A percentile compares a stretch with the other conserved stretches of the same genome.
Conservation (phyloP, 441 rosid genomes). For the Populus hybrid region DNA sequence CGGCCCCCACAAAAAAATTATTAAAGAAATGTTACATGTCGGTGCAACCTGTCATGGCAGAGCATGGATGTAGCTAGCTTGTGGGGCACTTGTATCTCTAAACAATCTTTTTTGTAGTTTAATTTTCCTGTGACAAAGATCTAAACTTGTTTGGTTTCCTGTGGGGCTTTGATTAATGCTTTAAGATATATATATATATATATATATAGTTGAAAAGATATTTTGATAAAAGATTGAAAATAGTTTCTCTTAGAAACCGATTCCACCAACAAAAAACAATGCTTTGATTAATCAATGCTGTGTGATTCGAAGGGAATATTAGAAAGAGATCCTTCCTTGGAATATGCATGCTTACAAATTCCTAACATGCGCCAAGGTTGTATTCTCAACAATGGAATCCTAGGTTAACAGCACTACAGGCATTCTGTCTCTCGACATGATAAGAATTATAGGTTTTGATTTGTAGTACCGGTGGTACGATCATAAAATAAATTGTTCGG, state of each 20-base stretch:
- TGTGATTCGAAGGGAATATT: too few species aligned
- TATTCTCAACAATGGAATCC: too few species aligned
- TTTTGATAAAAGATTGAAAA: too few species aligned
- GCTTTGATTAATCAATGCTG: too few species aligned
- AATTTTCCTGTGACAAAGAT: neutral
- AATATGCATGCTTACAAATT: too few species aligned
- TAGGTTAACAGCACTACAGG: neutral
- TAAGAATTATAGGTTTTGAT: neutral
- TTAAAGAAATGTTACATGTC: neutral
- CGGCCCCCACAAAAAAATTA: neutral
- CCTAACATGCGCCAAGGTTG: too few species aligned
- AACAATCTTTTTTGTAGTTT: neutral
- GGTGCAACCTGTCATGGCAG: neutral
- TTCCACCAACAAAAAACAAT: too few species aligned
- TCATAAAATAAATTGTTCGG: neutral
- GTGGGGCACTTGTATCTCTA: neutral
- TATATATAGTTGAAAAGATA: too few species aligned
- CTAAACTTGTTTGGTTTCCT: neutral
- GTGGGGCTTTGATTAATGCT: too few species aligned
- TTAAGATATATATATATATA: too few species aligned
- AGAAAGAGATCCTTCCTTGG: too few species aligned
- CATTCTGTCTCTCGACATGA: neutral
- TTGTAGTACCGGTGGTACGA: neutral
- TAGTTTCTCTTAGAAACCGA: too few species aligned
- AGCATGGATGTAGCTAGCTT: neutral